phyloP scores from a whole-genome alignment of 1,284 basidiomycete genomes.

The Ceratorhiza oryzae-sativae region DNA sequence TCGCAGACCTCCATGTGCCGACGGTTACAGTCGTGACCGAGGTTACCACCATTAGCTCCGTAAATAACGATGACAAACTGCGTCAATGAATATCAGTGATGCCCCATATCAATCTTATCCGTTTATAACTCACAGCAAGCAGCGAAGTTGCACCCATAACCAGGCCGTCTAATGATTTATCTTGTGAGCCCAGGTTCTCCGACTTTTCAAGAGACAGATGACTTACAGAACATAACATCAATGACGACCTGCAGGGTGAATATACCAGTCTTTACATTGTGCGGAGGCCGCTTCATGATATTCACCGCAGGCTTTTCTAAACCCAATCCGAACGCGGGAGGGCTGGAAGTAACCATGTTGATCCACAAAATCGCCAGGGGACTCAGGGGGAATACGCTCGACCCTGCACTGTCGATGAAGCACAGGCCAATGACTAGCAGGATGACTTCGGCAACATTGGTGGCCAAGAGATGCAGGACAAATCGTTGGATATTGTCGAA shows the following conservation, averaged over 20 bases:
- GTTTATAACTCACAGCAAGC: constrained; percentile 36
- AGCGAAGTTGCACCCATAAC: constrained; percentile 66
- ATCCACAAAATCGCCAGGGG: constrained; percentile 65
- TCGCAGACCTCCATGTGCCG: constrained; percentile 49
- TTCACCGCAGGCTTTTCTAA: constrained; percentile 64
- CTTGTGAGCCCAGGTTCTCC: neutral
- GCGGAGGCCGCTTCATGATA: constrained; percentile 65
- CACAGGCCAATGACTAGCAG: constrained; percentile 69
- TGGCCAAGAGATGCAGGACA: constrained; percentile 60
- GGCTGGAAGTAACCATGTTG: constrained; percentile 58
- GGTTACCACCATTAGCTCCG: constrained; percentile 58
- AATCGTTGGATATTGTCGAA: constrained; percentile 59
- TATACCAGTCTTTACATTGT: constrained; percentile 58
- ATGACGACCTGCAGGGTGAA: constrained; percentile 60
- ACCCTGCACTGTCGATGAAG: constrained; percentile 63
- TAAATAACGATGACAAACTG: constrained; percentile 63
- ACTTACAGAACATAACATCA: constrained; percentile 58
- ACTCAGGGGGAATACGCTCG: constrained; percentile 71
- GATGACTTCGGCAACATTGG: constrained; percentile 69
- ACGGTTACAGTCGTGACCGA: constrained; percentile 62
- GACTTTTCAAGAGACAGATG: neutral
- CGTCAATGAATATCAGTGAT: neutral
- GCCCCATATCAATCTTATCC: neutral
- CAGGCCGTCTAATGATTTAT: constrained; percentile 58
- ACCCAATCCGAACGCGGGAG: constrained; percentile 67